Percentiles rank a stretch among this genome's conserved stretches.
These are phyloP conservation scores for Entoloma clypeatum DNA, from an alignment of 1,284 basidiomycete genomes.

Conservation along the genomic window DNA sequence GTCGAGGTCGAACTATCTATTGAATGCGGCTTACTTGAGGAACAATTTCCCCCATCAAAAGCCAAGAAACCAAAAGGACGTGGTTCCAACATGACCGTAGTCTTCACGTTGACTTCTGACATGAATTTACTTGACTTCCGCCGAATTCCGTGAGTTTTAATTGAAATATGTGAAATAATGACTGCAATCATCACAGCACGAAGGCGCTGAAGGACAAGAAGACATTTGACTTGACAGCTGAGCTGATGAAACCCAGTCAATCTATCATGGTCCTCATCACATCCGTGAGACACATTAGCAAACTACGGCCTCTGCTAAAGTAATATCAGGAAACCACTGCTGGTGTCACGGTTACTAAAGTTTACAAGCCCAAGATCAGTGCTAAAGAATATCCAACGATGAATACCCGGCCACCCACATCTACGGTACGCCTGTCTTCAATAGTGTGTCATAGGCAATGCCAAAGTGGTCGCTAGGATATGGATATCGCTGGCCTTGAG, in stretches of 20 bases:
- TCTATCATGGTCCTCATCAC: slow-evolving; percentile 57
- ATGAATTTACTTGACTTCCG: slow-evolving; percentile 71
- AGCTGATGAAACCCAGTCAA: slow-evolving; percentile 72
- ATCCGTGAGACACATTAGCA: slow-evolving; percentile 50
- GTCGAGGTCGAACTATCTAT: slow-evolving; percentile 60
- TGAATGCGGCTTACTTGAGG: slow-evolving; percentile 47
- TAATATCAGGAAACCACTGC: slow-evolving; percentile 60
- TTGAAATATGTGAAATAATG: slow-evolving; percentile 3
- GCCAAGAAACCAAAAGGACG: slow-evolving; percentile 45
- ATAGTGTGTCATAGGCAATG: no score
- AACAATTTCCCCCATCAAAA: slow-evolving; percentile 22
- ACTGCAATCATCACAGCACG: slow-evolving; percentile 44
- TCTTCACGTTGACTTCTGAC: slow-evolving; percentile 74
- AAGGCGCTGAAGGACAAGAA: slow-evolving; percentile 55
- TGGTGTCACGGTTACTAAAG: slow-evolving; percentile 49
- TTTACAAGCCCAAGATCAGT: slow-evolving; percentile 55
- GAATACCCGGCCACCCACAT: slow-evolving; percentile 65
- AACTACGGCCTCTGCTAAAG: not conserved
- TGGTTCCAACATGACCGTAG: slow-evolving; percentile 55
- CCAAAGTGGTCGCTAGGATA: no score
- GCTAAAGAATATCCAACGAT: slow-evolving; percentile 57
- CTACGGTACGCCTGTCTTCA: slow-evolving; percentile 52
- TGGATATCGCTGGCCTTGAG: slow-evolving; percentile 60
- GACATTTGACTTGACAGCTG: slow-evolving; percentile 52
- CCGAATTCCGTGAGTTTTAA: slow-evolving; percentile 57